phyloP scores from a whole-genome alignment of 2,329 filamentous ascomycete genomes.

The Penicillium expansum region DNA sequence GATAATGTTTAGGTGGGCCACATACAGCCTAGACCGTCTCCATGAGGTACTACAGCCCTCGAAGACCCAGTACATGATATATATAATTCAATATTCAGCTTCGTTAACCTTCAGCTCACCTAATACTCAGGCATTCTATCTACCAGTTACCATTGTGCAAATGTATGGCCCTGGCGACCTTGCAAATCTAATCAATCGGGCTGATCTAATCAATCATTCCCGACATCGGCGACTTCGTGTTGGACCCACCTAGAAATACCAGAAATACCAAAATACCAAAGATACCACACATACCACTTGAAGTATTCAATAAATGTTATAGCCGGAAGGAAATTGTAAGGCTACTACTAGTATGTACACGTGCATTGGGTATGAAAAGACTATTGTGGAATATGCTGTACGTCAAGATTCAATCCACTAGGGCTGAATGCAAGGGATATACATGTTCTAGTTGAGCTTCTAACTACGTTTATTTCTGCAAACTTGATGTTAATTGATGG shows the following conservation, averaged over 20 bases:
- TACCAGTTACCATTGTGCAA: not conserved
- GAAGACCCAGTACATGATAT: not conserved
- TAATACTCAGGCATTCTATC: not conserved
- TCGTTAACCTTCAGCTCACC: too few relatives aligned
- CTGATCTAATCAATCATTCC: conserved; percentile 13
- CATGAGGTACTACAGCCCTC: not conserved
- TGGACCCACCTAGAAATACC: not conserved
- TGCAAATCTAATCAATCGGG: conserved; percentile 11
- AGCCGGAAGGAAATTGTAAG: not conserved
- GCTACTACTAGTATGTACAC: not conserved
- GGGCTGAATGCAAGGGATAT: not conserved
- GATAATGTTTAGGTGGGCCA: not conserved
- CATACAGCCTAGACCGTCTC: not conserved
- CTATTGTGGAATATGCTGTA: not conserved
- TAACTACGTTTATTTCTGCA: not conserved
- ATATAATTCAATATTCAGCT: not conserved
- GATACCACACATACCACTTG: not conserved
- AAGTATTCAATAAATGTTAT: not conserved
- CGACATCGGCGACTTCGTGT: conserved; percentile 7
- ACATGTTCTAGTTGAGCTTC: not conserved
- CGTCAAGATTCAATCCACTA: not conserved
- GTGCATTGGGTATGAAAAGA: not conserved
- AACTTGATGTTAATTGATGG: not conserved
- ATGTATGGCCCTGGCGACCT: not conserved
- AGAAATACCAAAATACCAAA: not conserved